phyloP scores from a whole-genome alignment of 2,329 filamentous ascomycete species.

The Bipolaris victoriae region DNA sequence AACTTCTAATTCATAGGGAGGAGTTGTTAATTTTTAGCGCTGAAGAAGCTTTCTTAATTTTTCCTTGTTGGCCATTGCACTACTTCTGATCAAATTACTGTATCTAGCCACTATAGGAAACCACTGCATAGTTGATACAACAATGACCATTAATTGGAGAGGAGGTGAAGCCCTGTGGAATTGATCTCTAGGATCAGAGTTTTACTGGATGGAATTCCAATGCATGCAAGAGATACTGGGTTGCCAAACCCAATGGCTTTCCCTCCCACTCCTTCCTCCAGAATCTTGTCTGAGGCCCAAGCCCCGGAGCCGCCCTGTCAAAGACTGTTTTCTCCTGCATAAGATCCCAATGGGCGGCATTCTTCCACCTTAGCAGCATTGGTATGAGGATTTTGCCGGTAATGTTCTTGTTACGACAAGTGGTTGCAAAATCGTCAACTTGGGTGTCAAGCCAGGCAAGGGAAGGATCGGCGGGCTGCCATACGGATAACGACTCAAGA shows the following conservation, averaged over 20 bases:
- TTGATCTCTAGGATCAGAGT: neutral
- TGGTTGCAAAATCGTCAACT: constrained; percentile 30
- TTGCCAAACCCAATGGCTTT: constrained; percentile 31
- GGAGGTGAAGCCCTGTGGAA: neutral
- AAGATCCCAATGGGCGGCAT: constrained; percentile 32
- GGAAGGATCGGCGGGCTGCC: constrained; percentile 35
- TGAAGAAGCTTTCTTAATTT: too few relatives aligned
- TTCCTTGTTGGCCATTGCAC: too few relatives aligned
- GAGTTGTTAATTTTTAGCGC: too few relatives aligned
- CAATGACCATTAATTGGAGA: neutral
- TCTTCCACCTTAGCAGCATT: constrained; percentile 32
- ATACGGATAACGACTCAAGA: constrained; percentile 33
- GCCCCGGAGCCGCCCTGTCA: constrained; percentile 13
- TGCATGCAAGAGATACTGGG: constrained; percentile 32
- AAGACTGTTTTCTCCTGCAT: constrained; percentile 29
- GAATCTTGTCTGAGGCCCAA: constrained; percentile 13
- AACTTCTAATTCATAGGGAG: too few relatives aligned
- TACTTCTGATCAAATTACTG: too few relatives aligned
- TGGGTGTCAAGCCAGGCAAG: constrained; percentile 33
- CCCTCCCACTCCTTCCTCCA: constrained; percentile 26
- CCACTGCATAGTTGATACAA: too few relatives aligned
- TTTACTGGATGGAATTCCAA: constrained; percentile 22
- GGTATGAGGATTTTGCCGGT: constrained; percentile 28
- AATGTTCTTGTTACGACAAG: constrained; percentile 34
- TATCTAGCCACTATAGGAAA: too few relatives aligned